Percentiles rank a stretch among this genome's conserved stretches.
These are phyloP conservation scores for Orbilia quercus DNA, from an alignment of 2,329 filamentous ascomycete genomes.

Conservation along the genomic window DNA sequence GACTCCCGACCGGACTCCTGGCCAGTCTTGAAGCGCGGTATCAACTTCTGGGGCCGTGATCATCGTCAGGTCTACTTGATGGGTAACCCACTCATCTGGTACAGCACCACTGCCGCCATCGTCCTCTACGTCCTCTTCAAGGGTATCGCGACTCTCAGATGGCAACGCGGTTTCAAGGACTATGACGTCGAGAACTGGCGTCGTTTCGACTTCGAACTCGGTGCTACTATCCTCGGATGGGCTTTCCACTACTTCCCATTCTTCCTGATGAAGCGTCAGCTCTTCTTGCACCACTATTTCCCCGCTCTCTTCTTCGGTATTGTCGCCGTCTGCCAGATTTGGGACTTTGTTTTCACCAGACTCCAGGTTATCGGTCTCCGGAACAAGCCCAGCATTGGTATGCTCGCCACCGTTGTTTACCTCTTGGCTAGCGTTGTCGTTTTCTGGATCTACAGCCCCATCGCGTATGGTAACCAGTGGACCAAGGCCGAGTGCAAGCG, in stretches of 20 bases:
- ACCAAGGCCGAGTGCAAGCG: constrained; percentile 86
- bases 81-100: constrained; percentile 96
- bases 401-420: constrained; percentile 77
- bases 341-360: constrained; percentile 84
- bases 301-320: constrained; percentile 96
- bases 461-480: constrained; percentile 94
- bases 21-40: constrained; percentile 90
- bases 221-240: constrained; percentile 90
- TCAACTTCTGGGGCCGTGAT: constrained; percentile 98
- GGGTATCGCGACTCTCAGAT: constrained; percentile 84
- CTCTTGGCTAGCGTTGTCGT: constrained; percentile 78
- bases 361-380: constrained; percentile 75
- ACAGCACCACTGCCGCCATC: constrained; percentile 82
- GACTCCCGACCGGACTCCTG: constrained; percentile 93
- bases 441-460: constrained; percentile 86
- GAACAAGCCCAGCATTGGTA: constrained; percentile 78
- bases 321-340: constrained; percentile 86
- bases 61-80: constrained; percentile 96
- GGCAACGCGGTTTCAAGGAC: constrained; percentile 92
- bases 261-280: constrained; percentile 95
- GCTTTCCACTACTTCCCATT: constrained; percentile 99
- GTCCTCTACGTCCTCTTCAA: constrained; percentile 84
- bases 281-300: constrained; percentile 99
- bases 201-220: constrained; percentile 97
- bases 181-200: constrained; percentile 86